Percentiles rank a stretch among this genome's conserved stretches.
These are phyloP conservation scores for Lactarius quietus DNA, from an alignment of 768 basidiomycete species.

Conservation along the genomic window DNA sequence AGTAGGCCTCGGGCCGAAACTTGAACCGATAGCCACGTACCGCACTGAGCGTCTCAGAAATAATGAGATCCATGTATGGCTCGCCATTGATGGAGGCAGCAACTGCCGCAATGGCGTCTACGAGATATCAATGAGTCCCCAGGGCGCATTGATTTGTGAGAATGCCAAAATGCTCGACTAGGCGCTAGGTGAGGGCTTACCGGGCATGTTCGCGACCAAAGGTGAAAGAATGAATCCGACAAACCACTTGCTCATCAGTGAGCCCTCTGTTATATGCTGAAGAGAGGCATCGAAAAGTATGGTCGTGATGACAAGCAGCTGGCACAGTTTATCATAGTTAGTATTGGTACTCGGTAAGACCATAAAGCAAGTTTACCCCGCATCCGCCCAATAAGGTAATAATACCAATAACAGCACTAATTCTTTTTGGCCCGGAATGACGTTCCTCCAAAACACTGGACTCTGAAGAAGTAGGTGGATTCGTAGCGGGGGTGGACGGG, in stretches of 20 bases:
- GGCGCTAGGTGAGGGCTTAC: background rate
- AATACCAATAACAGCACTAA: background rate
- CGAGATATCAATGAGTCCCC: background rate
- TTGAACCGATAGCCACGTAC: background rate
- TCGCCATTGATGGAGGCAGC: background rate
- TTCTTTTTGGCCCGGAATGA: background rate
- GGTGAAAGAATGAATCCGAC: background rate
- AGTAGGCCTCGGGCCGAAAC: background rate
- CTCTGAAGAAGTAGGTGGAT: background rate
- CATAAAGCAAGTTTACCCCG: background rate
- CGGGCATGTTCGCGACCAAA: background rate
- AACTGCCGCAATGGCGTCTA: background rate
- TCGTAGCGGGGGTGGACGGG: background rate
- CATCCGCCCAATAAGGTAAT: background rate
- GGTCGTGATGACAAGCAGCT: background rate
- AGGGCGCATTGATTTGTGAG: background rate
- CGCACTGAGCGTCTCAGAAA: background rate
- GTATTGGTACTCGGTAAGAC: too few species aligned
- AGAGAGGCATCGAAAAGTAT: background rate
- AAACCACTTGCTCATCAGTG: background rate
- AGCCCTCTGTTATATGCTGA: background rate
- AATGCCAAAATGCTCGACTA: too few species aligned
- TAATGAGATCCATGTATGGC: background rate
- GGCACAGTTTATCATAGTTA: background rate
- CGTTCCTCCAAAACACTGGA: background rate